Evolutionary conservation across 2,329 filamentous ascomycete species (phyloP).

Genomic region (Fusarium tupiense): DNA sequence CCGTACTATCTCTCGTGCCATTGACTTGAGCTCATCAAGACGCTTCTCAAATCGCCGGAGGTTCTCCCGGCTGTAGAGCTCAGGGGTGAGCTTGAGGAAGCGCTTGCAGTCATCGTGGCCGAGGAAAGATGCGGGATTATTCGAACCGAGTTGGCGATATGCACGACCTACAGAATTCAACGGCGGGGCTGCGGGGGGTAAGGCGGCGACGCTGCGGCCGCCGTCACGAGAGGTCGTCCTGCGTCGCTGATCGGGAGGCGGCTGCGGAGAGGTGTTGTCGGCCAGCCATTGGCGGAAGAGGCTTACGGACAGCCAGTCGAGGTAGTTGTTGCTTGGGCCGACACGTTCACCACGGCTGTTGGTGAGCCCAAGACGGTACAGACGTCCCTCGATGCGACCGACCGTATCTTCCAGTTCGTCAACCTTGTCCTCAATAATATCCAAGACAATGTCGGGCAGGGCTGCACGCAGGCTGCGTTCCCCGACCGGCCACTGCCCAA

Average conservation of each 20-base stretch:
- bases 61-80: constrained; percentile 88
- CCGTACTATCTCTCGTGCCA: constrained; percentile 83
- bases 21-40: constrained; percentile 86
- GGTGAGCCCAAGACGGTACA: constrained; percentile 83
- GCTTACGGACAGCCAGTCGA: constrained; percentile 89
- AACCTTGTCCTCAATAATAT: constrained; percentile 94
- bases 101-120: constrained; percentile 88
- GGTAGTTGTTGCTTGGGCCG: constrained; percentile 78
- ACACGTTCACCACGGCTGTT: constrained; percentile 86
- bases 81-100: constrained; percentile 84
- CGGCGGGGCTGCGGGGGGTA: constrained; percentile 54
- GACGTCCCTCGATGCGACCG: constrained; percentile 78
- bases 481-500: constrained; percentile 90
- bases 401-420: constrained; percentile 89
- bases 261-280: constrained; percentile 81
- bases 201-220: constrained; percentile 46
- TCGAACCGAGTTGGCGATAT: constrained; percentile 79
- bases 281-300: constrained; percentile 94
- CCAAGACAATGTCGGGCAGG: constrained; percentile 79
- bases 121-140: constrained; percentile 71
- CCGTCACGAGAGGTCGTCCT: constrained; percentile 44
- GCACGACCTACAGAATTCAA: constrained; percentile 74
- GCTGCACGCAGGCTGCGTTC: constrained; percentile 79
- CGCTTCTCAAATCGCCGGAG: constrained; percentile 85
- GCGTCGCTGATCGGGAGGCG: constrained; percentile 45